Evolutionary conservation across 768 basidiomycete genomes (phyloP).

Genomic region (Clitopilus hobsonii): DNA sequence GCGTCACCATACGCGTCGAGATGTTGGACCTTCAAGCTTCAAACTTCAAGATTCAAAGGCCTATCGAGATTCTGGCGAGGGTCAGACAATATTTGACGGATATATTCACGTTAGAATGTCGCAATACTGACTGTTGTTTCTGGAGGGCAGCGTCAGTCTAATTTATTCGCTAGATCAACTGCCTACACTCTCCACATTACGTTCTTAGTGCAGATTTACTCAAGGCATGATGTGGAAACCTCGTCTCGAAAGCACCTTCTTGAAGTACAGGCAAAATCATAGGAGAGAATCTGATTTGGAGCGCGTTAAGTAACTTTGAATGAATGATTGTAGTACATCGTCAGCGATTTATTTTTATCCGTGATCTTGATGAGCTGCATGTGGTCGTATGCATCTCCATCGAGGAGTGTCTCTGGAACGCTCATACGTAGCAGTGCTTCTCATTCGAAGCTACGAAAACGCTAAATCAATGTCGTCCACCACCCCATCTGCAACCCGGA

Average conservation of each 20-base stretch:
- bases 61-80: too few relatives aligned
- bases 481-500: not conserved
- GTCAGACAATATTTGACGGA: too few relatives aligned
- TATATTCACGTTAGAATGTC: too few relatives aligned
- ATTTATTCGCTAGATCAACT: too few relatives aligned
- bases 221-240: too few relatives aligned
- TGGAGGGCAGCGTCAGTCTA: too few relatives aligned
- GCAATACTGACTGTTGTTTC: too few relatives aligned
- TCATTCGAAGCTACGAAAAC: not conserved
- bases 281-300: not conserved
- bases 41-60: too few relatives aligned
- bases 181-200: too few relatives aligned
- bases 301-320: not conserved
- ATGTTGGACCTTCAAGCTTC: too few relatives aligned
- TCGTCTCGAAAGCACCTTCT: not conserved
- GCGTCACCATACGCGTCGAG: too few relatives aligned
- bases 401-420: not conserved
- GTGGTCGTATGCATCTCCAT: not conserved
- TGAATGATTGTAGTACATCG: not conserved
- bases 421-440: not conserved
- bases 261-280: not conserved
- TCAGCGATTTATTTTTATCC: not conserved
- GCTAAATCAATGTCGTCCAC: not conserved
- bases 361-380: not conserved
- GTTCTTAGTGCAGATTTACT: too few relatives aligned